These are phyloP conservation scores for Dactylellina cionopaga DNA, from an alignment of 2,329 filamentous ascomycete genomes.

Conservation along the genomic window DNA sequence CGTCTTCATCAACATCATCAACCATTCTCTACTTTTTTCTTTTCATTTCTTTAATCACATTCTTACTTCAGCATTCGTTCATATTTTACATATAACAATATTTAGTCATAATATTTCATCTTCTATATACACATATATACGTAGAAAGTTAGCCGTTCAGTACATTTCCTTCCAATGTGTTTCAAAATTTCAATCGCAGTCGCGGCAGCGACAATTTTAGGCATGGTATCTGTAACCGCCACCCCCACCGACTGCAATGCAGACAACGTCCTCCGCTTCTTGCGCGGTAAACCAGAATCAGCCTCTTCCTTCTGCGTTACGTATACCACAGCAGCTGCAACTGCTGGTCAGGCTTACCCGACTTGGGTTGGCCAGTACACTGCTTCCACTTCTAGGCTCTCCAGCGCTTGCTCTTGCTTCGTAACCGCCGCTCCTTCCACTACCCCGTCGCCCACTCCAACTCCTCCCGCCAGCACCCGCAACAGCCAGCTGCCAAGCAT, in stretches of 20 bases:
- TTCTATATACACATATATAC: background rate
- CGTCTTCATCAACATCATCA: background rate
- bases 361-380: constrained; percentile 26
- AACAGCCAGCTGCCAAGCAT: constrained; percentile 1
- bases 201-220: constrained; percentile 17
- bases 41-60: too few relatives aligned
- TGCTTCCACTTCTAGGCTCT: constrained; percentile 7
- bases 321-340: constrained; percentile 20
- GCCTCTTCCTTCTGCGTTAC: constrained; percentile 20
- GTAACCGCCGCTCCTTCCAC: background rate
- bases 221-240: constrained; percentile 14
- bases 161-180: constrained; percentile 11
- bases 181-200: constrained; percentile 13
- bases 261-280: constrained; percentile 28
- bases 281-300: background rate
- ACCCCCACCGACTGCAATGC: constrained; percentile 6
- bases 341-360: constrained; percentile 18
- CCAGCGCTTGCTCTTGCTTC: constrained; percentile 31
- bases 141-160: background rate
- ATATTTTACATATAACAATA: too few relatives aligned
- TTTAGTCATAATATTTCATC: too few relatives aligned
- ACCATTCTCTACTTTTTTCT: constrained; percentile 3
- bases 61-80: too few relatives aligned
- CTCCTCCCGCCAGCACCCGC: background rate
- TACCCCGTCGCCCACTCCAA: background rate